Evolutionary conservation across 164 flowering plant genomes (phyloP).

Genomic region (Berberis vulgaris): DNA sequence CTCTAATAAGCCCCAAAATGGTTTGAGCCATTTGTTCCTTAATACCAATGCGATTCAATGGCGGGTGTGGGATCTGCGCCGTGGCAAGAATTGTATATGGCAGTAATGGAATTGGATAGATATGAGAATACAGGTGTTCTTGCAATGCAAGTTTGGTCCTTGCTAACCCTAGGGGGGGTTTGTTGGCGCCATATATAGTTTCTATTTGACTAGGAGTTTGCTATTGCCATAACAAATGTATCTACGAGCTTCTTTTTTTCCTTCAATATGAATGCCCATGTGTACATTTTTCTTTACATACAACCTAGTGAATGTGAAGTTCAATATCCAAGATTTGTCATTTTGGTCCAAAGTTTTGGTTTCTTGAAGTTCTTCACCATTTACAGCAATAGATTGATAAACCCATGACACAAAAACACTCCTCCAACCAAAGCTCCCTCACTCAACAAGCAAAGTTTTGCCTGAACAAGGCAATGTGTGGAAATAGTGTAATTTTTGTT

Average conservation of each 20-base stretch:
- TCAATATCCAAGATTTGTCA: background rate
- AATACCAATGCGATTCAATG: constrained; percentile 15
- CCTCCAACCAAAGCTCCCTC: too few relatives aligned
- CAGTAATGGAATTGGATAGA: background rate
- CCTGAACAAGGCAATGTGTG: too few relatives aligned
- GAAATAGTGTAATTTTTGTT: too few relatives aligned
- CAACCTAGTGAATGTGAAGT: background rate
- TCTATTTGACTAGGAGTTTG: background rate
- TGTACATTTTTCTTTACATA: constrained; percentile 4
- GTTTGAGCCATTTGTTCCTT: background rate
- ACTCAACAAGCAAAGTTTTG: too few relatives aligned
- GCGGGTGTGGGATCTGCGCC: background rate
- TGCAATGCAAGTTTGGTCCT: too few relatives aligned
- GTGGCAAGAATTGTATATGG: background rate
- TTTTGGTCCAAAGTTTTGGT: too few relatives aligned
- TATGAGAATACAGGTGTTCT: too few relatives aligned
- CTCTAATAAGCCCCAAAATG: constrained; percentile 17
- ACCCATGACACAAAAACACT: too few relatives aligned
- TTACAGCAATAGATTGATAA: too few relatives aligned
- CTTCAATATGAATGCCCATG: background rate
- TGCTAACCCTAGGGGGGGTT: too few relatives aligned
- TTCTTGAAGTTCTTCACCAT: too few relatives aligned
- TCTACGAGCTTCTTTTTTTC: background rate
- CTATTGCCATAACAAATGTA: background rate
- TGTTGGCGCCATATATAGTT: too few relatives aligned